Base-by-base conservation (phyloP, 225 moss, liverwort and hornwort genomes). In the Thuidium tamariscinum region DNA sequence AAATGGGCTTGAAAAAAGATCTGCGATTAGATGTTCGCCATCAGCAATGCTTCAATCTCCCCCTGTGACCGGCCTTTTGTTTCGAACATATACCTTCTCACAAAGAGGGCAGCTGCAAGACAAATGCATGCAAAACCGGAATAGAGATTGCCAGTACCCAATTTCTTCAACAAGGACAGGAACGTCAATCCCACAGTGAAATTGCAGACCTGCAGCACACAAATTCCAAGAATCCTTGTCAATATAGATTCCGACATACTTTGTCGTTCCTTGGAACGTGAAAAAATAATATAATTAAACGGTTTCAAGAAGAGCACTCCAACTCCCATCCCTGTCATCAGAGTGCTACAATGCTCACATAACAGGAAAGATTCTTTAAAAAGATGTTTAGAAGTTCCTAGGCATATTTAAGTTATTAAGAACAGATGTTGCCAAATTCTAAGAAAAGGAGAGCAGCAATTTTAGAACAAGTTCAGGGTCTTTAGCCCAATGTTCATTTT, bases 181-280 rank as follows among this genome's bases (percentile, higher is more conserved):
- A 97, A 97, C 34, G 94, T 90, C 64, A 96, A 84, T 25, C 96
- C 96, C 18, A 97, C 94, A 9, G 92, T 83, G n/a, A 97, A 97
- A 83, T 97, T 97, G 12, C 91, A 87, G 11, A 95, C 85, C 95
- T 95, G 92, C 90, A 86, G 11, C 5, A 70, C 9, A 78, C 23
- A 5, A n/a, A 56, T 23, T 34, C 16, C 12, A 39, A 48, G 0
- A 54, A 2, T 0, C 18, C 1, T 36, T 16, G 39, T 90, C 64
- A 90, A 57, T 34, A 79, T 3, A 10, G 8, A 13, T 68, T n/a
- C 18, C 0, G 0, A 18, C 6, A 41, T 7, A n/a, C 22, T 16
- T 29, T 4, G 2, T 30, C 46, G 7, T 7, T 42, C 13, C 27
- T 51, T 16, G 8, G 3, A 82, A 29, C 2, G 4, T 36, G 20